These are phyloP conservation scores for Medicago arabica DNA, from an alignment of 306 rosid species.

Conservation along the genomic window DNA sequence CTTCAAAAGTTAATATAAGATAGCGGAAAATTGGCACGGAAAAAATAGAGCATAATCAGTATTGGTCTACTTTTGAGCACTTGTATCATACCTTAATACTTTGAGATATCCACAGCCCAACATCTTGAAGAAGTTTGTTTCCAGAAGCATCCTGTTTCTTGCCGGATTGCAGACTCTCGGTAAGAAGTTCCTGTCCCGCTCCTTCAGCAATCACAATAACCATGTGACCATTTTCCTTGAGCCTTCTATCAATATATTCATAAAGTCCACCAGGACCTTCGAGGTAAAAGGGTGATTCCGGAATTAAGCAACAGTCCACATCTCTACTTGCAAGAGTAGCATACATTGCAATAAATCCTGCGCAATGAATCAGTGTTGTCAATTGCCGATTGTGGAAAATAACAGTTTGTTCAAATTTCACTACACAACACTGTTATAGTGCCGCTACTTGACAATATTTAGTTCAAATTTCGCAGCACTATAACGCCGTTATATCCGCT, in stretches of 20 bases:
- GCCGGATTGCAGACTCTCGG: slow-evolving; percentile 57
- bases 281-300: slow-evolving; percentile 92
- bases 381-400: neutral
- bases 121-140: slow-evolving; percentile 90
- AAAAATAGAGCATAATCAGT: neutral
- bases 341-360: slow-evolving; percentile 95
- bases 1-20: neutral
- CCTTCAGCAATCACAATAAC: slow-evolving; percentile 98
- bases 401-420: neutral
- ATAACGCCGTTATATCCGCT: neutral
- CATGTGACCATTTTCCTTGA: slow-evolving; percentile 90
- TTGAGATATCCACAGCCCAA: slow-evolving; percentile 89
- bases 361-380: slow-evolving; percentile 1
- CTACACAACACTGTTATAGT: neutral
- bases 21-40: too few relatives aligned
- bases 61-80: neutral
- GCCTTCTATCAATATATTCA: slow-evolving; percentile 73
- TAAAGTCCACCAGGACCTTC: slow-evolving; percentile 94
- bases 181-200: slow-evolving; percentile 89
- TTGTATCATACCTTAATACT: slow-evolving; percentile 64
- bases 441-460: neutral
- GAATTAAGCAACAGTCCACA: slow-evolving; percentile 97
- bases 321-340: slow-evolving; percentile 98
- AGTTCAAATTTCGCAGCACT: neutral
- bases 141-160: slow-evolving; percentile 83